Percentiles rank a stretch among this genome's conserved stretches.
These are phyloP conservation scores for Termitomyces sp. DNA, from an alignment of 768 basidiomycete species.

Conservation along the genomic window DNA sequence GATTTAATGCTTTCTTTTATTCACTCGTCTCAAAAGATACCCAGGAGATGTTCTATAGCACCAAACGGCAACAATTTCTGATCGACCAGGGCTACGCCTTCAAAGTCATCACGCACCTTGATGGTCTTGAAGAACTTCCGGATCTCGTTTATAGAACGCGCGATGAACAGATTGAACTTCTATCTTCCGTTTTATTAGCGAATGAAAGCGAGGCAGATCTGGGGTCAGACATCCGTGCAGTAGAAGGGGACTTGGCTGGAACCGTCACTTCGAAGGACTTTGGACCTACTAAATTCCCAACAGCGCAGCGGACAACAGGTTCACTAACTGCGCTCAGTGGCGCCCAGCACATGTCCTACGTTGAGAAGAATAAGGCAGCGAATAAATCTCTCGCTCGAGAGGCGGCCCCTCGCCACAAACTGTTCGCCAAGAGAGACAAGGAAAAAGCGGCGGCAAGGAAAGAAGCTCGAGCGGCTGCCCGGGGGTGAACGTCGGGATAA, in stretches of 20 bases:
- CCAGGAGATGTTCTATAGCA: slow-evolving; percentile 99
- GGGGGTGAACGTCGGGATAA: slow-evolving; percentile 16
- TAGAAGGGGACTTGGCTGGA: slow-evolving; percentile 81
- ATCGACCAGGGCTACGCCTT: slow-evolving; percentile 99
- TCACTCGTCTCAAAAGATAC: slow-evolving; percentile 99
- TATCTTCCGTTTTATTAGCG: slow-evolving; percentile 88
- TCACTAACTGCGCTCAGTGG: slow-evolving; percentile 82
- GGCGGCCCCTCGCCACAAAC: slow-evolving; percentile 58
- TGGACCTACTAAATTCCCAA: slow-evolving; percentile 65
- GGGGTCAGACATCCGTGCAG: slow-evolving; percentile 76
- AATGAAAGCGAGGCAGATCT: slow-evolving; percentile 89
- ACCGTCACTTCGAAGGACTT: slow-evolving; percentile 86
- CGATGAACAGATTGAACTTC: slow-evolving; percentile 92
- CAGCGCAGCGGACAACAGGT: slow-evolving; percentile 74
- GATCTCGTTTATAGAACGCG: slow-evolving; percentile 89
- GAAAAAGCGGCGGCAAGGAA: slow-evolving; percentile 55
- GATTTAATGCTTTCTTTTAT: slow-evolving; percentile 99
- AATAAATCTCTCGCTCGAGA: slow-evolving; percentile 74
- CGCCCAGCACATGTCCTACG: slow-evolving; percentile 88
- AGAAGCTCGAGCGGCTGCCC: slow-evolving; percentile 28
- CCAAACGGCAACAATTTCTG: slow-evolving; percentile 96
- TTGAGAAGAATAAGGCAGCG: slow-evolving; percentile 87
- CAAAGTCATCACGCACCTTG: slow-evolving; percentile 98
- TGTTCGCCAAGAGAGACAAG: slow-evolving; percentile 81
- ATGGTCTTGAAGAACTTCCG: slow-evolving; percentile 81